Conservation (phyloP, 108 stramenopile species). For the Epipyxis sp. region DNA sequence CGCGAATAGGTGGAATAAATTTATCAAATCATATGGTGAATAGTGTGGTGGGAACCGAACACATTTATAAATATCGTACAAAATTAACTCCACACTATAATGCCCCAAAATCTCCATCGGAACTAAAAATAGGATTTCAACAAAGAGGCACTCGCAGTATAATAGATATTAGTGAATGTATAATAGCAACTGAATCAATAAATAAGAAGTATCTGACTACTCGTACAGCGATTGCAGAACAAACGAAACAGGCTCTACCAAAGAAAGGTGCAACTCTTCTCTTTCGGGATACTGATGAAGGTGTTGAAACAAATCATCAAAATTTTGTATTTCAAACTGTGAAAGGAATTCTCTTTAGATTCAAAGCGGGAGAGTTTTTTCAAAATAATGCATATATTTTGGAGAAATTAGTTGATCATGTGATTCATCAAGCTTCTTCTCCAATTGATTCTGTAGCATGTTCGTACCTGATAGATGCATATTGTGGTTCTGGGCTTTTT, state of each 20-base stretch:
- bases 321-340: conserved; percentile 48
- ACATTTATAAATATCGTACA: conserved; percentile 77
- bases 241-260: neutral
- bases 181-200: conserved; percentile 84
- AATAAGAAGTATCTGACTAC: conserved; percentile 66
- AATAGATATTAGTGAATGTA: conserved; percentile 83
- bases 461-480: conserved; percentile 84
- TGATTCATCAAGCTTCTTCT: conserved; percentile 63
- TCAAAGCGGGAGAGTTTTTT: conserved; percentile 93
- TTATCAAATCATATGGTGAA: conserved; percentile 33
- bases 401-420: conserved; percentile 81
- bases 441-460: conserved; percentile 29
- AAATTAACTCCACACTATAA: conserved; percentile 96
- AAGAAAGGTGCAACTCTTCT: conserved; percentile 78
- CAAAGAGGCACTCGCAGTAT: conserved; percentile 64
- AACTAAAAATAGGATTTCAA: conserved; percentile 72
- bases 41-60: conserved; percentile 73
- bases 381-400: conserved; percentile 92
- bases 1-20: conserved; percentile 61
- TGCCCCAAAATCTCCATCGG: conserved; percentile 53
- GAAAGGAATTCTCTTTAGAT: conserved; percentile 65
- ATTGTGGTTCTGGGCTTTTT: conserved; percentile 95
- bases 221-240: conserved; percentile 54
- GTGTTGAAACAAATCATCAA: conserved; percentile 76
- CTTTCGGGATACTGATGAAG: conserved; percentile 64